phyloP scores from a whole-genome alignment of 139 green algal species.

The Ettlia oleoabundans region DNA sequence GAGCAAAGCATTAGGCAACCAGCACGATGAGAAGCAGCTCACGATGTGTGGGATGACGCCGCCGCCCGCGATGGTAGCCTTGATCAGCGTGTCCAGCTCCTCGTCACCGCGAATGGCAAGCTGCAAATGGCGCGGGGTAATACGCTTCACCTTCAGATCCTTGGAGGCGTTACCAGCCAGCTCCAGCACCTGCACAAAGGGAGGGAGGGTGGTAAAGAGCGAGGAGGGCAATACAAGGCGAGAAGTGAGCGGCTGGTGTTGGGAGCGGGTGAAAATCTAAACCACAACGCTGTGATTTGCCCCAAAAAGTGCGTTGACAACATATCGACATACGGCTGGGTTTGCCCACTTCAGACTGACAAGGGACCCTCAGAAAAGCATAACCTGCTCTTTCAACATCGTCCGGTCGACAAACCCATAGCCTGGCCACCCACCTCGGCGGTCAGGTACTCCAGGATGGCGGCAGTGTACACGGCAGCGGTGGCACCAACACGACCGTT shows the following conservation, averaged over 20 bases:
- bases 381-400: neutral
- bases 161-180: slow-evolving; percentile 99
- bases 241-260: too few relatives aligned
- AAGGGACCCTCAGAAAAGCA: too few relatives aligned
- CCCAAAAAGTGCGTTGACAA: too few relatives aligned
- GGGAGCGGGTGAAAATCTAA: too few relatives aligned
- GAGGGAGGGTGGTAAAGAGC: too few relatives aligned
- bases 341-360: too few relatives aligned
- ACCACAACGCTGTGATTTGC: too few relatives aligned
- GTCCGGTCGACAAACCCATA: neutral
- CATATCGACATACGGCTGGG: too few relatives aligned
- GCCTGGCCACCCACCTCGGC: slow-evolving; percentile 41
- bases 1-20: neutral
- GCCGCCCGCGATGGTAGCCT: slow-evolving; percentile 99
- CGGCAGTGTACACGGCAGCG: slow-evolving; percentile 97
- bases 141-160: slow-evolving; percentile 99
- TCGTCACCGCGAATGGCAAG: slow-evolving; percentile 99
- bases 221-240: too few relatives aligned
- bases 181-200: slow-evolving; percentile 99
- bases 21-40: neutral
- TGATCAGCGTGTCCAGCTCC: slow-evolving; percentile 99
- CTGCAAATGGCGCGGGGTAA: slow-evolving; percentile 98
- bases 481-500: slow-evolving; percentile 98
- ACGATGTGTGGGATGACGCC: slow-evolving; percentile 99
- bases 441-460: slow-evolving; percentile 84